A percentile compares a stretch with the other conserved stretches of the same genome.
Evolutionary conservation across 2,329 filamentous ascomycete species (phyloP).

Genomic region (Trichoderma arundinaceum): DNA sequence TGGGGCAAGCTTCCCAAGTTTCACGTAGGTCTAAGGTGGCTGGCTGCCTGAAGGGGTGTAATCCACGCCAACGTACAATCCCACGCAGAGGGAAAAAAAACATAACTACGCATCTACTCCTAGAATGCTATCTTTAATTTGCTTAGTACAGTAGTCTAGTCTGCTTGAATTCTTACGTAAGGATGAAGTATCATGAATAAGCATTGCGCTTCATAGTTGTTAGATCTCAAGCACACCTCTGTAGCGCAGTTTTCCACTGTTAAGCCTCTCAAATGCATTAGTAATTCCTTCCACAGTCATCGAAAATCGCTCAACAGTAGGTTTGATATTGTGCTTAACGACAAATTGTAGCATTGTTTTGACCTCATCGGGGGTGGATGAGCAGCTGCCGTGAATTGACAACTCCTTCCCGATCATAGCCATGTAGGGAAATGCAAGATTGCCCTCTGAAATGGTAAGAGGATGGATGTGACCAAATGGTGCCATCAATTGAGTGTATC

Average conservation of each 20-base stretch:
- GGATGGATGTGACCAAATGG: constrained; percentile 14
- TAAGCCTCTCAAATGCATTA: neutral
- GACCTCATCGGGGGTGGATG: constrained; percentile 1
- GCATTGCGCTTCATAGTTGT: too few relatives aligned
- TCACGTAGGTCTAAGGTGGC: too few relatives aligned
- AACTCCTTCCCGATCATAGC: neutral
- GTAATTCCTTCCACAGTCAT: neutral
- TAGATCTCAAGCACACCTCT: constrained; percentile 2
- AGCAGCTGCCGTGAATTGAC: neutral
- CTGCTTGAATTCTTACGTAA: neutral
- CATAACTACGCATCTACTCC: neutral
- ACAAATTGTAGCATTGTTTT: constrained; percentile 11
- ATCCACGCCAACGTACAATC: too few relatives aligned
- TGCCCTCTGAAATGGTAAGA: neutral
- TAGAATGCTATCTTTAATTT: neutral
- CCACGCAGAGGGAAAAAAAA: too few relatives aligned
- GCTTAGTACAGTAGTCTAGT: neutral
- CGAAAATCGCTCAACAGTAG: neutral
- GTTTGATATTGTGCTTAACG: neutral
- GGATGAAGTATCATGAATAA: too few relatives aligned
- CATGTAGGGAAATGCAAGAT: constrained; percentile 6
- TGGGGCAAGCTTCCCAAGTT: too few relatives aligned
- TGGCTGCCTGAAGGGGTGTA: too few relatives aligned
- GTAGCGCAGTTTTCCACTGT: neutral
- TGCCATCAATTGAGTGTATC: constrained; percentile 12